phyloP scores from a whole-genome alignment of 2,329 filamentous ascomycete species.

The Fusarium albidum region DNA sequence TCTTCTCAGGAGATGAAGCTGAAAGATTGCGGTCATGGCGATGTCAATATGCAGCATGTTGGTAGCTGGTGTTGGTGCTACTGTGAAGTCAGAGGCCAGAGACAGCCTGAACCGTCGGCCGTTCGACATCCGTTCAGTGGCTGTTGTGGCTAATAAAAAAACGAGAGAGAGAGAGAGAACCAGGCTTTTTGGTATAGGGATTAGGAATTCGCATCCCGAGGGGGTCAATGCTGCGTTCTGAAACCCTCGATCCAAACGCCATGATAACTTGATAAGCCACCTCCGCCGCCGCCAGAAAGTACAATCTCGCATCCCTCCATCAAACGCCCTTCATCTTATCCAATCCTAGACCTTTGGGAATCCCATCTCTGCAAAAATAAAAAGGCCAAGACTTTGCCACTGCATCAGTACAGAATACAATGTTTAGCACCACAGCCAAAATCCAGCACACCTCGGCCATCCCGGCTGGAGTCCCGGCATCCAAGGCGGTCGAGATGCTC shows the following conservation, averaged over 20 bases:
- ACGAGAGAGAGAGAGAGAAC: too few species aligned
- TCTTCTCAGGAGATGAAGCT: too few species aligned
- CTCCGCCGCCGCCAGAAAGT: conserved; percentile 4
- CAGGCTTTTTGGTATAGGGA: too few species aligned
- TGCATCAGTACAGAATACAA: conserved; percentile 36
- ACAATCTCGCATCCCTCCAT: not conserved
- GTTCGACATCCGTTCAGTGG: too few species aligned
- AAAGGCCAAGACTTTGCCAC: not conserved
- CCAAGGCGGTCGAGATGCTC: conserved; percentile 54
- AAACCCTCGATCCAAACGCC: not conserved
- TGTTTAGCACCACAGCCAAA: conserved; percentile 55
- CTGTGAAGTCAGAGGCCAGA: too few species aligned
- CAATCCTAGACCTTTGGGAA: not conserved
- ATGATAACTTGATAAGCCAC: not conserved
- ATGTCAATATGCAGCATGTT: too few species aligned
- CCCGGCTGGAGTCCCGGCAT: conserved; percentile 46
- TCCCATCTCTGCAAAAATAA: not conserved
- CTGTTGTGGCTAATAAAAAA: too few species aligned
- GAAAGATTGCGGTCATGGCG: too few species aligned
- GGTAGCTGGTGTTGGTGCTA: too few species aligned
- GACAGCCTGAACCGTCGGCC: too few species aligned
- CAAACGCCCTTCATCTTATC: not conserved
- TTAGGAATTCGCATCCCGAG: too few species aligned
- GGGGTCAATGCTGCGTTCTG: too few species aligned
- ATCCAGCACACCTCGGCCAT: conserved; percentile 54